Conservation (phyloP, 75 land plant species). For the Ceratopteris richardii region DNA sequence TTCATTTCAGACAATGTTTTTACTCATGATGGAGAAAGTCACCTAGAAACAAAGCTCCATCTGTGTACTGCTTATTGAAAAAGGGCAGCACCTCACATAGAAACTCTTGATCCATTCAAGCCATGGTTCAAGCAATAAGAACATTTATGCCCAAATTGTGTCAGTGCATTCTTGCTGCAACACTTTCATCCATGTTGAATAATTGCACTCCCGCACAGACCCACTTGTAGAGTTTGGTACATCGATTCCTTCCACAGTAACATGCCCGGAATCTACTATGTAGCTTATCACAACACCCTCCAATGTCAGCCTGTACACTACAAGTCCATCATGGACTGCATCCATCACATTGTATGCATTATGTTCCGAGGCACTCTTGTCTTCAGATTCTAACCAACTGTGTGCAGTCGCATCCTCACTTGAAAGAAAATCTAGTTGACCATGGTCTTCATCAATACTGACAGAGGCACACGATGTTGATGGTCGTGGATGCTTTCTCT, state of each 20-base stretch:
- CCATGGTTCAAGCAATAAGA: too few relatives aligned
- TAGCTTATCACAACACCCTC: constrained; percentile 76
- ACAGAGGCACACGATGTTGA: constrained; percentile 5
- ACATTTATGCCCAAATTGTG: too few relatives aligned
- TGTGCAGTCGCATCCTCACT: constrained; percentile 3
- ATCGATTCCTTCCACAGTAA: not conserved
- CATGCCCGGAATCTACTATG: constrained; percentile 31
- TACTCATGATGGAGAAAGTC: too few relatives aligned
- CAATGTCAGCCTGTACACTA: constrained; percentile 60
- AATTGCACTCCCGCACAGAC: not conserved
- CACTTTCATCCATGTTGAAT: not conserved
- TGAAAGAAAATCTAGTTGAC: constrained; percentile 1
- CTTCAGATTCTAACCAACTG: constrained; percentile 7
- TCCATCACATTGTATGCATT: constrained; percentile 4
- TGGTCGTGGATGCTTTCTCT: constrained; percentile 54
- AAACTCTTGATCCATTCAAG: too few relatives aligned
- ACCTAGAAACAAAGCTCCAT: too few relatives aligned
- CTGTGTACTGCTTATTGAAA: too few relatives aligned
- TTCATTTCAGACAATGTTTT: too few relatives aligned
- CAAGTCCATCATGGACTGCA: constrained; percentile 11
- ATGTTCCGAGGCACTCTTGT: not conserved
- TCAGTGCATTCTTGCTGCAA: too few relatives aligned
- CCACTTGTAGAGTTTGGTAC: not conserved
- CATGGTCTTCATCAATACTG: not conserved
- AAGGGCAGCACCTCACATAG: too few relatives aligned